phyloP scores from a whole-genome alignment of 192 early-diverging fungal genomes.

The Entomortierella lignicola region DNA sequence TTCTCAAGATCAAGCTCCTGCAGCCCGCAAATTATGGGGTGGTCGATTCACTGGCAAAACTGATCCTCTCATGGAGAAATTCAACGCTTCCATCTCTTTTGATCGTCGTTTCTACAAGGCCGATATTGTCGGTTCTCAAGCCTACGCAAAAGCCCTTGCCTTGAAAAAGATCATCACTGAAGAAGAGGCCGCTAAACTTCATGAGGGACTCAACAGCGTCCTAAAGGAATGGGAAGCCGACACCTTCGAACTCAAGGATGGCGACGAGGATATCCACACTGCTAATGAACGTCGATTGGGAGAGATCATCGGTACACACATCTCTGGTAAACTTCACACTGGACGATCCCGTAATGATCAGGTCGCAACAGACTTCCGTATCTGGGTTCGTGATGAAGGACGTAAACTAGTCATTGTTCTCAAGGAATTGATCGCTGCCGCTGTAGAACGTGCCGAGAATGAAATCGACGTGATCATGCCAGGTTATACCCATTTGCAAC shows the following conservation, averaged over 20 bases:
- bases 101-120: slow-evolving; percentile 93
- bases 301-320: slow-evolving; percentile 85
- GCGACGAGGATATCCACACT: slow-evolving; percentile 99
- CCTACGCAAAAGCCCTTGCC: slow-evolving; percentile 86
- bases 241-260: slow-evolving; percentile 74
- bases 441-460: slow-evolving; percentile 81
- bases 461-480: slow-evolving; percentile 98
- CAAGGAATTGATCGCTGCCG: slow-evolving; percentile 80
- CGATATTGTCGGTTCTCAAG: slow-evolving; percentile 89
- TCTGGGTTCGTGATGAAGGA: slow-evolving; percentile 91
- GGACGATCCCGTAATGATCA: slow-evolving; percentile 97
- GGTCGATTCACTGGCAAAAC: slow-evolving; percentile 90
- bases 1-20: slow-evolving; percentile 7
- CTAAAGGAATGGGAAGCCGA: slow-evolving; percentile 84
- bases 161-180: slow-evolving; percentile 80
- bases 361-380: slow-evolving; percentile 96
- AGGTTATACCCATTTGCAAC: slow-evolving; percentile 98
- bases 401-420: slow-evolving; percentile 70
- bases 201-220: slow-evolving; percentile 81
- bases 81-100: slow-evolving; percentile 96
- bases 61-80: slow-evolving; percentile 96
- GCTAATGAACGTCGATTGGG: slow-evolving; percentile 96
- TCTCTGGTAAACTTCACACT: slow-evolving; percentile 98
- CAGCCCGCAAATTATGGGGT: slow-evolving; percentile 75
- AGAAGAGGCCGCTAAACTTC: slow-evolving; percentile 77